These are phyloP conservation scores for Tillandsia fasciculata DNA, from an alignment of 176 grass and related monocot genomes.

Conservation along the genomic window DNA sequence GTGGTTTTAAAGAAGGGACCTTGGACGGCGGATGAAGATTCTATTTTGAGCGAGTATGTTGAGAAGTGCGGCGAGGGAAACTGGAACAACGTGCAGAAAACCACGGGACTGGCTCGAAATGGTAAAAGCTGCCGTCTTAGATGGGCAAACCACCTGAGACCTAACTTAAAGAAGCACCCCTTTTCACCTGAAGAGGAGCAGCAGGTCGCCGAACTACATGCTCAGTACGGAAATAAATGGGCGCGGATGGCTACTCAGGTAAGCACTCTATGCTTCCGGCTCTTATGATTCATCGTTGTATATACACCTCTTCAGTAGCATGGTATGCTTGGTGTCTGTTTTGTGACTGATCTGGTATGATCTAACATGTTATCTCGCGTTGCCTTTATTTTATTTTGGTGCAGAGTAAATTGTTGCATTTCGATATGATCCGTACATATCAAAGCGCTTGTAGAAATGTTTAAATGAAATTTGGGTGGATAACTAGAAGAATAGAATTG, in stretches of 20 bases:
- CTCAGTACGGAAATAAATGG: constrained; percentile 51
- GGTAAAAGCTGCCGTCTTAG: constrained; percentile 56
- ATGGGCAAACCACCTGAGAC: constrained; percentile 54
- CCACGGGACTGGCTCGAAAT: constrained; percentile 28
- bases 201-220: constrained; percentile 34
- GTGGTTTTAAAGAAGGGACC: constrained; percentile 39
- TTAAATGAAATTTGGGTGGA: too few species aligned
- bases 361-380: too few species aligned
- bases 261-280: not conserved
- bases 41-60: constrained; percentile 43
- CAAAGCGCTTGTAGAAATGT: too few species aligned
- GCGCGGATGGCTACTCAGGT: constrained; percentile 31
- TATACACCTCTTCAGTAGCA: not conserved
- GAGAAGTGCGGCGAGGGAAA: constrained; percentile 16
- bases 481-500: too few species aligned
- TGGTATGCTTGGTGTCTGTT: too few species aligned
- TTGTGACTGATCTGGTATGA: too few species aligned
- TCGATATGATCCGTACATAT: too few species aligned
- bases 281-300: not conserved
- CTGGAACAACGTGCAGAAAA: constrained; percentile 52
- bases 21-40: constrained; percentile 51
- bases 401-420: too few species aligned
- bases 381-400: too few species aligned
- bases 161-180: constrained; percentile 38
- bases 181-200: constrained; percentile 41